Base-by-base conservation (phyloP, 352 stramenopile genomes). In the Phytophthora sp. region DNA sequence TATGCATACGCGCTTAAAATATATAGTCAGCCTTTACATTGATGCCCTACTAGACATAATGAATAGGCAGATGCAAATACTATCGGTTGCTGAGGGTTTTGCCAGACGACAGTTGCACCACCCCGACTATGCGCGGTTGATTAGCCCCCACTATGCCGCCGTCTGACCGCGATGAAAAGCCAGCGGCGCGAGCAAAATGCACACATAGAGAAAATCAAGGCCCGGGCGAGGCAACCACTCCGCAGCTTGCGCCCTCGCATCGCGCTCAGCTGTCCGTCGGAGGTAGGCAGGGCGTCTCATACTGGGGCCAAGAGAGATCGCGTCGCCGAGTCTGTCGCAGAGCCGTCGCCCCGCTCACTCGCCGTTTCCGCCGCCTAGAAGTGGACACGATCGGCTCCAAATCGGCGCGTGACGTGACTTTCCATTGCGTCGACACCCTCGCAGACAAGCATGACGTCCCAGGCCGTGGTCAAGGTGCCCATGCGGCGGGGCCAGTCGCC, bases 141-240 rank as follows among this genome's bases (percentile, higher is more conserved):
- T 43, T 55, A 41, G 24, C 18, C 1, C 26, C 39, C 56, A 41
- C 27, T 65, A 65, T 65, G 8, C 12, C 15, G 38, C 3, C 13
- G 8, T 49, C 43, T 32, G 28, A 32, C 28, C 28, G 35, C 3
- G 17, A n/a, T 5, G 31, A 61, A 61, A 61, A 61, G 53, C 56
- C 56, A 65, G 46, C 55, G n/a, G 26, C 23, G 38, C 44, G 41
- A 54, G 41, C 55, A 53, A 51, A 70, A 60, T 66, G 62, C 48
- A 66, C 62, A 12, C 17, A 55, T 23, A 62, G 41, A 60, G 54
- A 66, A 61, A 61, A 66, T 62, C 55, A 60, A 66, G 46, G 30
- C 6, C 35, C 35, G n/a, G 23, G n/a, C n/a, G 7, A 15, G 17
- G 35, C 35, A 42, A 20, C 5, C 15, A 10, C 30, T 35, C 10